These are phyloP conservation scores for Malbranchea zuffiana DNA, from an alignment of 2,329 filamentous ascomycete species.

Conservation along the genomic window DNA sequence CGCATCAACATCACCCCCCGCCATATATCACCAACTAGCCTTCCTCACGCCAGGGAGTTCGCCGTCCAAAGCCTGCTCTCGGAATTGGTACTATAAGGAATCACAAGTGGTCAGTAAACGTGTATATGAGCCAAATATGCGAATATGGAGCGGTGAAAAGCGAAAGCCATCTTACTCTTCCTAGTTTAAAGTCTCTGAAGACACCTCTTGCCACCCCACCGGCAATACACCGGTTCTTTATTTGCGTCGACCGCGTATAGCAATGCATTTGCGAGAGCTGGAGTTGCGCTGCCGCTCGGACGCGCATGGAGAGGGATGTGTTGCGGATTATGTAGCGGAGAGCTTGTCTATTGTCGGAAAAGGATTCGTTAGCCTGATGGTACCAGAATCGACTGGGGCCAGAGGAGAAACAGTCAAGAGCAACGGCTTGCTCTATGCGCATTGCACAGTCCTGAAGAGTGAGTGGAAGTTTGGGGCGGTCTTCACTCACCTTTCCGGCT, in stretches of 20 bases:
- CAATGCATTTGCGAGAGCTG: constrained; percentile 90
- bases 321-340: constrained; percentile 90
- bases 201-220: constrained; percentile 85
- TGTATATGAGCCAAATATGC: neutral
- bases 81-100: constrained; percentile 68
- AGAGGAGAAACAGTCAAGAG: neutral
- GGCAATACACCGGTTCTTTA: constrained; percentile 84
- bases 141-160: neutral
- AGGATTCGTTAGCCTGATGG: constrained; percentile 3
- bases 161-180: constrained; percentile 55
- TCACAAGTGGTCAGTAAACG: constrained; percentile 16
- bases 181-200: constrained; percentile 85
- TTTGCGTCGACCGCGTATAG: constrained; percentile 88
- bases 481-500: constrained; percentile 66
- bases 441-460: no score
- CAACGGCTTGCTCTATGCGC: no score
- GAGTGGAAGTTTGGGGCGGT: neutral
- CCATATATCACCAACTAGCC: constrained; percentile 69
- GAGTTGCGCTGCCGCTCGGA: constrained; percentile 83
- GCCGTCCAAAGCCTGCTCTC: constrained; percentile 75
- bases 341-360: constrained; percentile 56
- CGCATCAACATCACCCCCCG: neutral
- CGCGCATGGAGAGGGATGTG: constrained; percentile 67
- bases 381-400: neutral
- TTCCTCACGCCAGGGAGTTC: constrained; percentile 86